These are phyloP conservation scores for Fusarium sp. DNA, from an alignment of 2,329 filamentous ascomycete genomes.

Conservation along the genomic window DNA sequence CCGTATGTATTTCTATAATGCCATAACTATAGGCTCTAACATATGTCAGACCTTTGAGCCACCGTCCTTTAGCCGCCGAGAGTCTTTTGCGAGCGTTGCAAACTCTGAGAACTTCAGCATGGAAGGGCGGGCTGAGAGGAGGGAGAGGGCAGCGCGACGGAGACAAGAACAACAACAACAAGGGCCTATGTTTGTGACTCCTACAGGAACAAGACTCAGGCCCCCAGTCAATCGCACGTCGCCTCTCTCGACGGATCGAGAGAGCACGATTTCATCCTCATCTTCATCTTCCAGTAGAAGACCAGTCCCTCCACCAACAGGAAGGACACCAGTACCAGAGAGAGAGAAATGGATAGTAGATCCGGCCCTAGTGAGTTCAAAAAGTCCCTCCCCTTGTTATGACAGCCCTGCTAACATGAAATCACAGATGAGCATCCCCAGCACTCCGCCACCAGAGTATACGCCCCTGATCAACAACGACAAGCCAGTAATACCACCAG, in stretches of 20 bases:
- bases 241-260: too few relatives aligned
- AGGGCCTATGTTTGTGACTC: neutral
- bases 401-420: neutral
- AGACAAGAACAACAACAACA: too few relatives aligned
- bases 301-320: neutral
- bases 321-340: too few relatives aligned
- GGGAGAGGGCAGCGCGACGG: neutral
- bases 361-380: neutral
- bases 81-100: neutral
- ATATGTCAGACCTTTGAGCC: neutral
- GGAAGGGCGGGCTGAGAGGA: neutral
- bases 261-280: neutral
- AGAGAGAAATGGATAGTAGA: neutral
- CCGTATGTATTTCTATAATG: neutral
- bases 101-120: neutral
- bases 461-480: neutral
- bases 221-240: neutral
- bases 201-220: neutral
- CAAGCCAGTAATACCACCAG: neutral
- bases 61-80: neutral
- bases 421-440: neutral
- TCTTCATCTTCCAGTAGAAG: neutral
- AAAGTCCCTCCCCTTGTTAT: too few relatives aligned
- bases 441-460: neutral
- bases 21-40: neutral